A percentile compares a stretch with the other conserved stretches of the same genome.
phyloP scores from a whole-genome alignment of 2,329 filamentous ascomycete genomes.

The Aureobasidium sp. region DNA sequence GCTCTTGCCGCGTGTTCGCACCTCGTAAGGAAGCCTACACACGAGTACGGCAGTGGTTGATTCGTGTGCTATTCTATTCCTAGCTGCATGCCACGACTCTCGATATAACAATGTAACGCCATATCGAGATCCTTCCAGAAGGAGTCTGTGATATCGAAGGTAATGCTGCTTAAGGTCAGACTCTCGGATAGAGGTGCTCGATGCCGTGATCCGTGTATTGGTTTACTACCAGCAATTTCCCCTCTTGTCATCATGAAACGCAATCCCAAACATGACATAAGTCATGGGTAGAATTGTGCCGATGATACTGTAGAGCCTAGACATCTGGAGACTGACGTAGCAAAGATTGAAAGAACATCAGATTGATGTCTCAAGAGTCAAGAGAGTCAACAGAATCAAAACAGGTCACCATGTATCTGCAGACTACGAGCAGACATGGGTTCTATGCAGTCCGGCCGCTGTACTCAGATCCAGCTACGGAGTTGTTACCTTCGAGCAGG shows the following conservation, averaged over 20 bases:
- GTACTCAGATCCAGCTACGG: not conserved
- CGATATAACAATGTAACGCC: not conserved
- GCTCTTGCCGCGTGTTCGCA: not conserved
- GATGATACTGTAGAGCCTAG: not conserved
- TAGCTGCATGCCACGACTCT: not conserved
- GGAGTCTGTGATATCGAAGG: not conserved
- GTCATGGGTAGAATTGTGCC: not conserved
- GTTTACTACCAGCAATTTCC: not conserved
- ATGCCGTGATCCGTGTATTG: not conserved
- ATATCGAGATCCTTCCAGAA: constrained; percentile 4
- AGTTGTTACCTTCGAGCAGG: not conserved
- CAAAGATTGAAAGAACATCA: not conserved
- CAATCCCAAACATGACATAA: not conserved
- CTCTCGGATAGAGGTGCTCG: not conserved
- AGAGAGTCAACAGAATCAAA: no score
- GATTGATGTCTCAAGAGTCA: not conserved
- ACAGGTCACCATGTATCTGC: no score
- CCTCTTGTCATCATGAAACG: not conserved
- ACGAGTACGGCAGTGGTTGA: not conserved
- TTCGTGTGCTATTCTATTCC: not conserved
- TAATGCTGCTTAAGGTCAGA: not conserved
- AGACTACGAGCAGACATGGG: not conserved
- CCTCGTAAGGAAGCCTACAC: not conserved
- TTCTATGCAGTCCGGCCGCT: not conserved
- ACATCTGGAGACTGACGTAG: not conserved